Conservation (phyloP, 2,329 filamentous ascomycete species). For the Graphilbum ipis-grandicollis region DNA sequence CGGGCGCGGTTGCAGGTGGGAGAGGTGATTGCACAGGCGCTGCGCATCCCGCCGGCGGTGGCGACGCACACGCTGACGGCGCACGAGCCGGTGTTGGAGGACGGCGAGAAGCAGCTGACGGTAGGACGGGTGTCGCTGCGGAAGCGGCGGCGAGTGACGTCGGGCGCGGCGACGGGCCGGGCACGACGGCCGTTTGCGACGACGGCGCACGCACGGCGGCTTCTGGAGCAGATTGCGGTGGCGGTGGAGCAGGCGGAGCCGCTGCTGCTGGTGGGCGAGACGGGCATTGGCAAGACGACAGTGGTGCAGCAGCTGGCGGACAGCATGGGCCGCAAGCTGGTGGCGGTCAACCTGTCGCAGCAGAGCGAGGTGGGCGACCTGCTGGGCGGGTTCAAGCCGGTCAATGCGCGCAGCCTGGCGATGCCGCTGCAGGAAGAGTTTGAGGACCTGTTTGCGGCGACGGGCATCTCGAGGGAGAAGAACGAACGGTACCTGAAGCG, state of each 20-base stretch:
- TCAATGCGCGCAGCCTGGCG: slow-evolving; percentile 75
- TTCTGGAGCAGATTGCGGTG: slow-evolving; percentile 77
- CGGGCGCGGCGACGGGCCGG: slow-evolving; percentile 14
- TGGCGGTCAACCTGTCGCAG: slow-evolving; percentile 90
- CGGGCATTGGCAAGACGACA: slow-evolving; percentile 94
- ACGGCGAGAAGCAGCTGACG: slow-evolving; percentile 36
- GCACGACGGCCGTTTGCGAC: slow-evolving; percentile 58
- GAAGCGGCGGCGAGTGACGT: slow-evolving; percentile 20
- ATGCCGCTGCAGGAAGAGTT: slow-evolving; percentile 89
- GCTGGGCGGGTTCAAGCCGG: slow-evolving; percentile 88
- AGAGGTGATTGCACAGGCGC: slow-evolving; percentile 61
- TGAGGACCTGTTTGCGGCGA: slow-evolving; percentile 70
- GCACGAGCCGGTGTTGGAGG: slow-evolving; percentile 53
- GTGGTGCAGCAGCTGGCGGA: slow-evolving; percentile 85
- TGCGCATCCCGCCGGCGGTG: slow-evolving; percentile 71
- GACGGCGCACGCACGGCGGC: slow-evolving; percentile 65
- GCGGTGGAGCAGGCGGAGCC: slow-evolving; percentile 76
- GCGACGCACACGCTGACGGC: slow-evolving; percentile 60
- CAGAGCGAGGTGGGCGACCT: slow-evolving; percentile 96
- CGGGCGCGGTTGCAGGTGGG: slow-evolving; percentile 43
- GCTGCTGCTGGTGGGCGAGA: slow-evolving; percentile 90
- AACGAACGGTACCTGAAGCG: slow-evolving; percentile 77
- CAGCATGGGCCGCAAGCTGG: slow-evolving; percentile 67
- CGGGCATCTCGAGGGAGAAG: slow-evolving; percentile 68
- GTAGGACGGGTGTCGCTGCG: slow-evolving; percentile 51